Percentiles rank a stretch among this genome's conserved stretches.
Evolutionary conservation across 177 flowering plant species (phyloP).

Genomic region (Tripterygium wilfordii): DNA sequence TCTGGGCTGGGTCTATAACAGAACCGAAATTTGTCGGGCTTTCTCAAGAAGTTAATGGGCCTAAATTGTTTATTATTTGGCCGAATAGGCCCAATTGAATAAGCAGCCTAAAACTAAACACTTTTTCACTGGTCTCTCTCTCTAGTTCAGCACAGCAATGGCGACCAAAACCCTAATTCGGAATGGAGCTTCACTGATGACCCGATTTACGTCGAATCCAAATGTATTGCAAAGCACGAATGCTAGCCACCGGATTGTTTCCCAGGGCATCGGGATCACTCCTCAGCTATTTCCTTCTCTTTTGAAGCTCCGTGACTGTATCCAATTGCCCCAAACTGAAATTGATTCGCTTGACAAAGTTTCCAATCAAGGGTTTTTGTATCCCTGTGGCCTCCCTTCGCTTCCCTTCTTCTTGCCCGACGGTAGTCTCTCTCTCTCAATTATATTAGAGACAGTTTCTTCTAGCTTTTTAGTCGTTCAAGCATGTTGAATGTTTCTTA

Average conservation of each 20-base stretch:
- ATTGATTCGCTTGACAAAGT: constrained; percentile 4
- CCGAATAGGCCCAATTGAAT: too few relatives aligned
- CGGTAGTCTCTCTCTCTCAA: constrained; percentile 27
- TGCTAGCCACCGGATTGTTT: constrained; percentile 1
- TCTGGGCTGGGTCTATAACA: too few relatives aligned
- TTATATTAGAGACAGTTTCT: not conserved
- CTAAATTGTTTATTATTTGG: too few relatives aligned
- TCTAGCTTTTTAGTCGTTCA: not conserved
- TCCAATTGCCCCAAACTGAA: constrained; percentile 23
- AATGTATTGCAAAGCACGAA: constrained; percentile 6
- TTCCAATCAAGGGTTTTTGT: constrained; percentile 18
- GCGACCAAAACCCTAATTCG: constrained; percentile 49
- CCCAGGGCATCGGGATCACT: constrained; percentile 13
- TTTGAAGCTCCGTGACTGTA: constrained; percentile 23
- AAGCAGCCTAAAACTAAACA: too few relatives aligned
- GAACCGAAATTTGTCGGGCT: too few relatives aligned
- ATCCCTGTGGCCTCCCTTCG: constrained; percentile 59
- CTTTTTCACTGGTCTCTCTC: too few relatives aligned
- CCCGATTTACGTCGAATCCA: constrained; percentile 20
- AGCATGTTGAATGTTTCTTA: not conserved
- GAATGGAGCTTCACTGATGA: constrained; percentile 33
- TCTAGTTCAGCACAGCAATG: too few relatives aligned
- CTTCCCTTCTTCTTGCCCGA: constrained; percentile 66
- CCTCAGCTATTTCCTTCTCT: constrained; percentile 36
- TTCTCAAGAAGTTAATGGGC: too few relatives aligned